Evolutionary conservation across 768 basidiomycete genomes (phyloP), one percentile per base, ranked within the genome.

Genomic region (Amanita brunnescens): DNA sequence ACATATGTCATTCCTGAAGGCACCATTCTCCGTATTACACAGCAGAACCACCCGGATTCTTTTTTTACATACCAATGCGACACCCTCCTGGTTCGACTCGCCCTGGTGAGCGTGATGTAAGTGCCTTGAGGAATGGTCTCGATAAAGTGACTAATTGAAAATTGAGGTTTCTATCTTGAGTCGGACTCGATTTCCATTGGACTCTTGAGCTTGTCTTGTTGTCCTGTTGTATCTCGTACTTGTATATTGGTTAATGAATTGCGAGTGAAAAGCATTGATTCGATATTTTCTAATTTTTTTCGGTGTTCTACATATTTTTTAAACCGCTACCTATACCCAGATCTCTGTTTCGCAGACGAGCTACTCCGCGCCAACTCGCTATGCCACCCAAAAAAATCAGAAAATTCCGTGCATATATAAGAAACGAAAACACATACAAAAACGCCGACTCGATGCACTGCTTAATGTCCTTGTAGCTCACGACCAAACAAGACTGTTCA

Each of bases 401-500:
- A n/a, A n/a, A n/a, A n/a, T n/a, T n/a, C n/a, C n/a, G n/a, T n/a
- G n/a, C n/a, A n/a, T n/a, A n/a, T 3, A n/a, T 14, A 33, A 3
- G 29, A 3, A 13, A n/a, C 5, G 26, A n/a, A 42, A 37, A 47
- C 29, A 51, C 50, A 18, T 20, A 51, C 50, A 34, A 5, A 29
- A 93, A 95, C 7, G 92, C 87, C 3, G 81, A 76, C 46, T 92
- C 85, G 34, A 95, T 75, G 63, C 89, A 94, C 2, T 77, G 63
- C 68, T 89, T 94, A 70, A 97, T 77, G 49, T 96, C 93, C 64
- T 86, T 87, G 70, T 93, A 96, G 62, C 81, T 89, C 35, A 96
- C 92, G 7, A 95, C 89, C 13, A 97, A 76, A 64, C 93, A 96
- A 60, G 86, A 93, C 70, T 95, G 94, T 63, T 98, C 96, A 63